Percentiles rank a stretch among this genome's conserved stretches.
Evolutionary conservation across 2,329 filamentous ascomycete genomes (phyloP).

Genomic region (Davidsoniella eucalypti): DNA sequence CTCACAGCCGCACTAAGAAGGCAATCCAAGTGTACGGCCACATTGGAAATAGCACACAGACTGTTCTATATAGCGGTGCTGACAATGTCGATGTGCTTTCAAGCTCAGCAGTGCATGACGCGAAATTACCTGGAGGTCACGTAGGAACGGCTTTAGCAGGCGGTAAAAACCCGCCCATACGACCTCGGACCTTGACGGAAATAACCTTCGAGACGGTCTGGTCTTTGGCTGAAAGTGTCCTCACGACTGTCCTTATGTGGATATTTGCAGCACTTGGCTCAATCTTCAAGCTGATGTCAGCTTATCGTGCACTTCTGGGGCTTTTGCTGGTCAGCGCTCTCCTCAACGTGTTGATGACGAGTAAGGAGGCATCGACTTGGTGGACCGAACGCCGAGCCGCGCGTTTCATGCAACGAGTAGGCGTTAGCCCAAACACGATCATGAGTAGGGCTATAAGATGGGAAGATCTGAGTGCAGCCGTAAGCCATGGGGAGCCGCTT

Average conservation of each 20-base stretch:
- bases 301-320: conserved; percentile 61
- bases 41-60: conserved; percentile 51
- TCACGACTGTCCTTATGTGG: conserved; percentile 65
- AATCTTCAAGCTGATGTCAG: conserved; percentile 50
- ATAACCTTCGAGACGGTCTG: conserved; percentile 56
- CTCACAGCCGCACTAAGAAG: conserved; percentile 57
- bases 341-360: conserved; percentile 60
- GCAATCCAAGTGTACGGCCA: conserved; percentile 67
- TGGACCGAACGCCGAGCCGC: conserved; percentile 70
- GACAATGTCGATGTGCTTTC: conserved; percentile 15
- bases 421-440: conserved; percentile 58
- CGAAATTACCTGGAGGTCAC: no score
- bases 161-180: conserved; percentile 40
- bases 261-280: conserved; percentile 48
- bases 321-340: conserved; percentile 56
- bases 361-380: conserved; percentile 59
- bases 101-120: background rate
- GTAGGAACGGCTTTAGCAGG: conserved; percentile 12
- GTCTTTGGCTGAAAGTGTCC: conserved; percentile 59
- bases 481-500: conserved; percentile 19
- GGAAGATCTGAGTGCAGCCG: conserved; percentile 56
- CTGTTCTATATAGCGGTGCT: conserved; percentile 41
- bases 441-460: conserved; percentile 82
- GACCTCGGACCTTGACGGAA: conserved; percentile 43
- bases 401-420: conserved; percentile 66